Evolutionary conservation across 176 grass and related monocot genomes (phyloP).

Genomic region (Ensete ventricosum): DNA sequence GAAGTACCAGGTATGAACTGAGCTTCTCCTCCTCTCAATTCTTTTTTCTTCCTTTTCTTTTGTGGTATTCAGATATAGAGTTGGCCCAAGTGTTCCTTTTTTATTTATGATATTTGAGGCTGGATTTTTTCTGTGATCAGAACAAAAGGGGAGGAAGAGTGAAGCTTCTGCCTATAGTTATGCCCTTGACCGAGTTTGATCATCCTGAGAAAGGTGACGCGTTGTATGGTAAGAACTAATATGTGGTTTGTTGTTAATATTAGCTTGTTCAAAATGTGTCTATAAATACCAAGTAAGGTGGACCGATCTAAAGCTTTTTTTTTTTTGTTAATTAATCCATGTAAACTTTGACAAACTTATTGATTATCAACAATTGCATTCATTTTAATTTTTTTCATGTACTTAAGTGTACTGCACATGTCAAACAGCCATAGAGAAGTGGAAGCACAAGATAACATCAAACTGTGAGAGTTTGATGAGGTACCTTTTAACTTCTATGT

Average conservation of each 20-base stretch:
- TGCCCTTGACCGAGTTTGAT: slow-evolving; percentile 64
- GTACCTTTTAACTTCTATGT: too few species aligned
- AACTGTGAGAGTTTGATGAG: too few species aligned
- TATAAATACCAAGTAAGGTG: too few species aligned
- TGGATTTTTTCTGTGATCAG: slow-evolving; percentile 9
- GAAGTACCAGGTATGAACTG: slow-evolving; percentile 60
- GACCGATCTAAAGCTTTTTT: too few species aligned
- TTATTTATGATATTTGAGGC: background rate
- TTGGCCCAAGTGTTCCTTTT: background rate
- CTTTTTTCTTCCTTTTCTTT: background rate
- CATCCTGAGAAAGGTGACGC: slow-evolving; percentile 91
- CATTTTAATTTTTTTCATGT: too few species aligned
- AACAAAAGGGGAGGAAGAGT: slow-evolving; percentile 52
- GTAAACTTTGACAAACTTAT: too few species aligned
- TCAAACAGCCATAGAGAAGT: too few species aligned
- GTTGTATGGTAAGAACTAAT: slow-evolving; percentile 48
- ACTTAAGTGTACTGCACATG: too few species aligned
- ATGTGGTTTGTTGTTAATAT: background rate
- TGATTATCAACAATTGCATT: too few species aligned
- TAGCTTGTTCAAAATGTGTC: background rate
- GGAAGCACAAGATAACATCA: too few species aligned
- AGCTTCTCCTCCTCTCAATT: background rate
- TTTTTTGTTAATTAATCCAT: too few species aligned
- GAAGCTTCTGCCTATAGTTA: slow-evolving; percentile 39
- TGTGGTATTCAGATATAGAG: background rate